Percentiles rank a stretch among this genome's conserved stretches.
Conservation (phyloP, 176 grass and related monocot species). For the Aegilops sharonensis region DNA sequence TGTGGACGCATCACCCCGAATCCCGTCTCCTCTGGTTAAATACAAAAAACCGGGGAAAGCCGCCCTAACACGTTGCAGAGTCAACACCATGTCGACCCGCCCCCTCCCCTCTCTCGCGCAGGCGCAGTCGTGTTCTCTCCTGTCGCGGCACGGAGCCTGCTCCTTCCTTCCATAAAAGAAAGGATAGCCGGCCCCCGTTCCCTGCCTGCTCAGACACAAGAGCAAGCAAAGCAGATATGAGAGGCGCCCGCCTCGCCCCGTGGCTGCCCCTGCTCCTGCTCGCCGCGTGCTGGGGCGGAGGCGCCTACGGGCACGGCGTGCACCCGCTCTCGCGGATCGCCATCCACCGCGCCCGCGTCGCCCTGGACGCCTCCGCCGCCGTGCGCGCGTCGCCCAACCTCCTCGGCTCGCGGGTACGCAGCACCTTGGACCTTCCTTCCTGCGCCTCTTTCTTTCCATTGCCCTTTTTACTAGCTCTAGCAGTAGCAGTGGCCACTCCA, state of each 20-base stretch:
- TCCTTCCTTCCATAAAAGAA: not conserved
- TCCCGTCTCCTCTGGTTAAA: too few species aligned
- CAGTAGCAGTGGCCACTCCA: too few species aligned
- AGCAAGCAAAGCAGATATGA: not conserved
- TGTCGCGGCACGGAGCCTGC: not conserved
- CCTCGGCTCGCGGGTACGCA: constrained; percentile 46
- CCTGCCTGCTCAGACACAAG: not conserved
- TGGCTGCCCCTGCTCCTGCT: not conserved
- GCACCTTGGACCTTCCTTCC: too few species aligned
- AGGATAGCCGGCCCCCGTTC: not conserved
- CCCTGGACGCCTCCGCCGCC: constrained; percentile 39
- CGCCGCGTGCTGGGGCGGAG: not conserved
- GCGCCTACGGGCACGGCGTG: constrained; percentile 32
- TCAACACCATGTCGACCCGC: not conserved
- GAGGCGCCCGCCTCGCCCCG: not conserved
- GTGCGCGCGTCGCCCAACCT: constrained; percentile 51
- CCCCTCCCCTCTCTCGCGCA: not conserved
- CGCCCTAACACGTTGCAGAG: not conserved
- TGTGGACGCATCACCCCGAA: too few species aligned
- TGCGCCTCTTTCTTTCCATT: too few species aligned
- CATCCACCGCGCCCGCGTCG: constrained; percentile 57
- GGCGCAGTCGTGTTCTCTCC: not conserved
- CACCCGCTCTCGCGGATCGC: constrained; percentile 78
- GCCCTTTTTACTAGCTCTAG: too few species aligned
- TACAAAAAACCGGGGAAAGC: too few species aligned